These are phyloP conservation scores for Corynespora cassiicola DNA, from an alignment of 2,329 filamentous ascomycete genomes.

Conservation along the genomic window DNA sequence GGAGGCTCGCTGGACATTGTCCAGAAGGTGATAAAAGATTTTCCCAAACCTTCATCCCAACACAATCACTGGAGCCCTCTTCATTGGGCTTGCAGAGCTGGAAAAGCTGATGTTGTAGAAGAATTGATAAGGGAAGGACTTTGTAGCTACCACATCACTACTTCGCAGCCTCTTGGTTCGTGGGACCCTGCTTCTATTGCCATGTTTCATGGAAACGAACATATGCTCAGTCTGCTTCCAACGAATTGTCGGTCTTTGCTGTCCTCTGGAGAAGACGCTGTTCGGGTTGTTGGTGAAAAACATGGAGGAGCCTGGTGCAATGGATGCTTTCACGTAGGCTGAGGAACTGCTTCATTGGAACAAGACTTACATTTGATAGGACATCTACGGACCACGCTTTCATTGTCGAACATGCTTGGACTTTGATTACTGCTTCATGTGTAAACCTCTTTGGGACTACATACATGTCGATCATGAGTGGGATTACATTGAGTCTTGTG, in stretches of 20 bases:
- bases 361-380: constrained; percentile 3
- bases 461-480: constrained; percentile 14
- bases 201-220: constrained; percentile 13
- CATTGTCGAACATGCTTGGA: constrained; percentile 8
- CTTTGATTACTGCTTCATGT: constrained; percentile 18
- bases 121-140: constrained; percentile 5
- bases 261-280: background rate
- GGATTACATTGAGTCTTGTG: constrained; percentile 8
- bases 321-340: constrained; percentile 19
- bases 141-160: constrained; percentile 4
- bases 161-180: constrained; percentile 1
- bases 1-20: constrained; percentile 11
- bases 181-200: constrained; percentile 20
- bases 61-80: constrained; percentile 8
- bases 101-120: constrained; percentile 8
- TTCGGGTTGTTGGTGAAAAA: background rate
- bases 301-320: constrained; percentile 6
- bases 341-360: background rate
- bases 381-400: constrained; percentile 14
- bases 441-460: constrained; percentile 9
- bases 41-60: background rate
- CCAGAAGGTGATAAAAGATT: background rate
- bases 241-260: constrained; percentile 5
- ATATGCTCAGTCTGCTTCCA: constrained; percentile 9
- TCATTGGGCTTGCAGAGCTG: constrained; percentile 13